Evolutionary conservation across 345 rosid species (phyloP), one percentile per base, ranked within the genome.

Genomic region (Kernera saxatilis): DNA sequence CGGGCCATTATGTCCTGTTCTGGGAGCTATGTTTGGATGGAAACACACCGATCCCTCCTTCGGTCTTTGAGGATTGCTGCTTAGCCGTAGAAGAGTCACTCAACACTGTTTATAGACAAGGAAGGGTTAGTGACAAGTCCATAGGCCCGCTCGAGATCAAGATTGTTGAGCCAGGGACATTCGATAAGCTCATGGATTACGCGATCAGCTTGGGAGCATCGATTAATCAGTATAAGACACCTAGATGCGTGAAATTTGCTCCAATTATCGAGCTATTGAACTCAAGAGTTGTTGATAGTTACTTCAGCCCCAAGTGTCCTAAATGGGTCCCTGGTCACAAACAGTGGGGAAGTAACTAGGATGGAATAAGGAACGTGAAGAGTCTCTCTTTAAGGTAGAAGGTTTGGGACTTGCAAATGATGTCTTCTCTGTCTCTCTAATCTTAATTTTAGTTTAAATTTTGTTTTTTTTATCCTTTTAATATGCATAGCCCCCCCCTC

Each of bases 131-230:
- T 45, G 97, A 93, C 83, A 93, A 81, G 75, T 89, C 97, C 17
- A 89, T 93, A 21, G 98, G 97, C 10, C 89, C 98, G 3, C 89
- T 93, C 0, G 98, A 93, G 92, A 85, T 93, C 72, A 91, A 75
- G 88, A 79, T 93, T 40, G 98, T 91, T 33, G 96, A 85, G 81
- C 15, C 80, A 59, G 97, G 98, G 71, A 91, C 97, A 46, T 93
- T 93, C 33, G 98, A 93, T 77, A 93, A 93, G 83, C 84, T 93
- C 33, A 93, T 93, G 98, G 97, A 93, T 75, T 91, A 88, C 73
- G 96, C 97, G 18, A 91, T 93, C 10, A 91, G 96, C 81, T 48
- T 82, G 29, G 97, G 98, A 5, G 98, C 97, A 44, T 93, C 98
- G 13, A 91, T 93, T 14, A 91, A 91, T 79, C 97, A 93, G 82